These are phyloP conservation scores for Sugiyamaella castrensis DNA, from an alignment of 1,139 yeast species.

Conservation along the genomic window DNA sequence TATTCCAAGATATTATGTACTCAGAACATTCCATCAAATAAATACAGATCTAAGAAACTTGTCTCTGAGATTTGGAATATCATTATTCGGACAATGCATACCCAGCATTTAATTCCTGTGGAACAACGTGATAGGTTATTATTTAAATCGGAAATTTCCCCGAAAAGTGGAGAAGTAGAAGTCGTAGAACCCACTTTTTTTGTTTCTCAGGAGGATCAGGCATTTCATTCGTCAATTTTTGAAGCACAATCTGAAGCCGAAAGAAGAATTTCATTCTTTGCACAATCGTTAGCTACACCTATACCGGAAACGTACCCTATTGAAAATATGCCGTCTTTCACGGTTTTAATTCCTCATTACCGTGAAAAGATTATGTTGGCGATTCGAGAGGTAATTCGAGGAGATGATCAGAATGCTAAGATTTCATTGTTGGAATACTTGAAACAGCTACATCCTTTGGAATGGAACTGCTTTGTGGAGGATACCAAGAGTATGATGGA, in stretches of 20 bases:
- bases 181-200: conserved; percentile 60
- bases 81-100: conserved; percentile 66
- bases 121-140: conserved; percentile 57
- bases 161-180: conserved; percentile 32
- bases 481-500: conserved; percentile 37
- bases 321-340: conserved; percentile 75
- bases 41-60: conserved; percentile 43
- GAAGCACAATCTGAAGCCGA: conserved; percentile 69
- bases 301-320: conserved; percentile 70
- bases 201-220: conserved; percentile 67
- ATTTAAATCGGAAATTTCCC: conserved; percentile 27
- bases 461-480: conserved; percentile 74
- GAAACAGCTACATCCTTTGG: conserved; percentile 62
- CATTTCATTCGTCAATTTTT: conserved; percentile 43
- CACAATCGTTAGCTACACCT: conserved; percentile 79
- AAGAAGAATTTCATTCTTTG: conserved; percentile 79
- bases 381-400: conserved; percentile 65
- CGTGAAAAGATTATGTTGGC: conserved; percentile 68
- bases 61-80: conserved; percentile 82
- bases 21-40: conserved; percentile 40
- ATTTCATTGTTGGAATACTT: conserved; percentile 71
- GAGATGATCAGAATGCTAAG: conserved; percentile 54
- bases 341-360: conserved; percentile 84
- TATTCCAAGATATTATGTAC: conserved; percentile 60
- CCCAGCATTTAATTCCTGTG: conserved; percentile 72